Conservation (phyloP, 2,329 filamentous ascomycete species). For the Diplodia corticola region DNA sequence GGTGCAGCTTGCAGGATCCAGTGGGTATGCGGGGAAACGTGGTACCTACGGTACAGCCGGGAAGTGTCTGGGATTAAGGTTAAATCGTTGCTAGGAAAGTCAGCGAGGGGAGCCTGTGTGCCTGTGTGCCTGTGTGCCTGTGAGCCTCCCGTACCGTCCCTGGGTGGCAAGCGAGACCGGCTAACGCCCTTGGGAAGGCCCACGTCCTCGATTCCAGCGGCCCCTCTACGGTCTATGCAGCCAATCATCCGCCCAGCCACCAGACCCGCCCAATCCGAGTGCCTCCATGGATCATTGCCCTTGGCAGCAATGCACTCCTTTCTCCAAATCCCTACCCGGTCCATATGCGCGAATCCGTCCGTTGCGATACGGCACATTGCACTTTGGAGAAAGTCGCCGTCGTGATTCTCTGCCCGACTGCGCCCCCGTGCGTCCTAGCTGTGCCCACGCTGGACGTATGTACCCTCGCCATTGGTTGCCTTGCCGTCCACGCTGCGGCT, state of each 20-base stretch:
- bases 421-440: background rate
- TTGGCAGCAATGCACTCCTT: background rate
- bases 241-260: background rate
- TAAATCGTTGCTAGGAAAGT: constrained; percentile 11
- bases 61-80: background rate
- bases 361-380: background rate
- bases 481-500: background rate
- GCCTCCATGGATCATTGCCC: background rate
- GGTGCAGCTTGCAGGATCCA: background rate
- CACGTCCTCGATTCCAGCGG: background rate
- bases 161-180: background rate
- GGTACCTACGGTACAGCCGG: background rate
- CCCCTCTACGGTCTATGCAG: background rate
- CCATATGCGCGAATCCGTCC: background rate
- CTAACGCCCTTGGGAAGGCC: constrained; percentile 10
- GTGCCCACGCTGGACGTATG: too few relatives aligned
- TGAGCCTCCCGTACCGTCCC: background rate
- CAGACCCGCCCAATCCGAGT: background rate
- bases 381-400: background rate
- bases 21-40: background rate
- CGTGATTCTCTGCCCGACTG: background rate
- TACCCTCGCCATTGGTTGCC: too few relatives aligned
- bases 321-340: background rate
- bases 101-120: background rate
- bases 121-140: too few relatives aligned